Conservation (phyloP, 371 early-diverging fungal species). For the Mortierella sp. region DNA sequence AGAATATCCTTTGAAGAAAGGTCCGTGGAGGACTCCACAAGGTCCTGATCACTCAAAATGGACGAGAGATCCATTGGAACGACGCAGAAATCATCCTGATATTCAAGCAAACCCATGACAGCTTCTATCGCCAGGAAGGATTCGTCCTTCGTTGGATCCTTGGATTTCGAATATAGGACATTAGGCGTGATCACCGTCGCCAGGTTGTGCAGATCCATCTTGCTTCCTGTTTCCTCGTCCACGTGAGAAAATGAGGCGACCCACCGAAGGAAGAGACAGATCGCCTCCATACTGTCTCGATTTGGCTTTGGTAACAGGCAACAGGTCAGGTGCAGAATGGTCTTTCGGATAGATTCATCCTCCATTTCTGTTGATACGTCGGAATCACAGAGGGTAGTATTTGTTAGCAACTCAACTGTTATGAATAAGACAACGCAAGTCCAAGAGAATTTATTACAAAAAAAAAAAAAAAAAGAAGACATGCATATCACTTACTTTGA, state of each 20-base stretch:
- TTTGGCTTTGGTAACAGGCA: constrained; percentile 91
- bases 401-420: no score
- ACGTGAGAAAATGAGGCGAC: constrained; percentile 76
- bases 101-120: constrained; percentile 76
- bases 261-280: constrained; percentile 85
- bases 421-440: no score
- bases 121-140: constrained; percentile 82
- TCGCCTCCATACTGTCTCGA: constrained; percentile 90
- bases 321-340: constrained; percentile 79
- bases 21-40: constrained; percentile 66
- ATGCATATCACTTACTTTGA: constrained; percentile 66
- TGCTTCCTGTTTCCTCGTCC: constrained; percentile 79
- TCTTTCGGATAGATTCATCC: constrained; percentile 60
- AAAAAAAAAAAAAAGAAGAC: constrained; percentile 56
- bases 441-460: no score
- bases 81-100: constrained; percentile 83
- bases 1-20: constrained; percentile 72
- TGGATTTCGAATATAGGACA: constrained; percentile 86
- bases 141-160: constrained; percentile 82
- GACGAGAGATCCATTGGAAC: constrained; percentile 78
- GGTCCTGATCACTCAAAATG: constrained; percentile 66
- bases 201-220: constrained; percentile 91
- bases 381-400: no score
- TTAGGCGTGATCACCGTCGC: constrained; percentile 96
- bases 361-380: constrained; percentile 56